A percentile compares a stretch with the other conserved stretches of the same genome.
phyloP scores from a whole-genome alignment of 495 filamentous ascomycete genomes.

The Monascus purpureus region DNA sequence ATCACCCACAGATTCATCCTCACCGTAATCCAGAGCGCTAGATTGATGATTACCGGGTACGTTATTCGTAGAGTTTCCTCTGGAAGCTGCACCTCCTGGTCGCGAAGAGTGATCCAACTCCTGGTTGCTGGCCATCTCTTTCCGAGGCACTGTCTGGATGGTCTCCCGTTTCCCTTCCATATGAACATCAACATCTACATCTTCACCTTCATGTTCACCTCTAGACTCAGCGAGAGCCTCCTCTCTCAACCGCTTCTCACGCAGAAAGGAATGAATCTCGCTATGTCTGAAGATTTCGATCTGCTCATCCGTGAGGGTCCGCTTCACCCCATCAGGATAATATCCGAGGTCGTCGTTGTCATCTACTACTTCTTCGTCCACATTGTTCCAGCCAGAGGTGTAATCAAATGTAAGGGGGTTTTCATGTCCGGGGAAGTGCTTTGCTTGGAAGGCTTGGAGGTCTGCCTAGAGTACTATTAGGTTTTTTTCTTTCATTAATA shows the following conservation, averaged over 20 bases:
- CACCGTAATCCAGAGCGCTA: conserved; percentile 8
- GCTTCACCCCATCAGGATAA: conserved; percentile 78
- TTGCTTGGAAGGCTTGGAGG: conserved; percentile 51
- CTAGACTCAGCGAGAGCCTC: conserved; percentile 2
- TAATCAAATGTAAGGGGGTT: conserved; percentile 1
- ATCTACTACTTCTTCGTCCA: conserved; percentile 20
- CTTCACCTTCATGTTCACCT: background rate
- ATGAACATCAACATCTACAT: background rate
- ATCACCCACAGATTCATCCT: background rate
- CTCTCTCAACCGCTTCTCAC: conserved; percentile 29
- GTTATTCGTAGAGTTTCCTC: too few relatives aligned
- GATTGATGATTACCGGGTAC: background rate
- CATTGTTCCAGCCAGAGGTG: conserved; percentile 10
- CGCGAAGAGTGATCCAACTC: background rate
- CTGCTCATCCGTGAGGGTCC: conserved; percentile 85
- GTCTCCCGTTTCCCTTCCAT: background rate
- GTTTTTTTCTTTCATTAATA: too few relatives aligned
- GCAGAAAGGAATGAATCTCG: conserved; percentile 63
- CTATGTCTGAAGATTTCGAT: conserved; percentile 83
- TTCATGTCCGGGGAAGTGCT: conserved; percentile 40
- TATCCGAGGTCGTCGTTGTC: conserved; percentile 71
- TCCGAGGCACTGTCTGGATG: background rate
- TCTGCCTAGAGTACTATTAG: conserved; percentile 57
- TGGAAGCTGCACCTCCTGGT: too few relatives aligned
- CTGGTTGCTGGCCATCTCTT: too few relatives aligned